Evolutionary conservation across 768 basidiomycete genomes (phyloP), one percentile per base, ranked within the genome.

Genomic region (Leccinum uliginosum): DNA sequence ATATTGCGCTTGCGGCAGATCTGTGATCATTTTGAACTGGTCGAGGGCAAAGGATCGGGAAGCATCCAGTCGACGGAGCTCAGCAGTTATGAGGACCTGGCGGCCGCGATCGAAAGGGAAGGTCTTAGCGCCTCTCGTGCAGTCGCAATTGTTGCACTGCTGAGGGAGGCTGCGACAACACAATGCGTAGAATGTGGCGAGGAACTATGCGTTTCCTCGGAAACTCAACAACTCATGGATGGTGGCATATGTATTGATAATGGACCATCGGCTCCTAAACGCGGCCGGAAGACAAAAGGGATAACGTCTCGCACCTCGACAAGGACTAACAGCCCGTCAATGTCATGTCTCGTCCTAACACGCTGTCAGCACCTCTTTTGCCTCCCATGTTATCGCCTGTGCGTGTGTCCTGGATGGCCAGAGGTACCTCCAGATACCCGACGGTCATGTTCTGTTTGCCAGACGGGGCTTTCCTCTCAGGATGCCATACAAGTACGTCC

Each of bases 281-380:
- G 80, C 21, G 79, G 77, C 14, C 71, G 73, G 60, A 83, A 82
- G 79, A 60, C 78, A 73, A 86, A 89, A 67, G 75, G 74, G 15
- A 57, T 73, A 11, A 57, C 75, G 19, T 91, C 89, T 44, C 84
- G 89, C n/a, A 76, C 76, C 1, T 79, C 86, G 1, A 91, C 91
- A 40, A 82, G 91, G 30, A 83, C 87, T 38, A 89, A 75, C 61
- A 91, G 89, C 64, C 91, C 91, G 4, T 76, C 78, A 49, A 73
- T 72, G 3, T 79, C 81, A 3, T 83, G 81, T 24, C 83, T 87
- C 0, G 75, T 98, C 52, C 73, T 99, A 67, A 97, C 97, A 12
- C 84, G 89, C 59, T 99, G 97, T 70, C 91, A 93, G 65, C 97
- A 99, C 71, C 79, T 98, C 29, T 98, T 91, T 72, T 99, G 97